Conservation (phyloP, 495 filamentous ascomycete genomes). For the Talaromyces stipitatus region DNA sequence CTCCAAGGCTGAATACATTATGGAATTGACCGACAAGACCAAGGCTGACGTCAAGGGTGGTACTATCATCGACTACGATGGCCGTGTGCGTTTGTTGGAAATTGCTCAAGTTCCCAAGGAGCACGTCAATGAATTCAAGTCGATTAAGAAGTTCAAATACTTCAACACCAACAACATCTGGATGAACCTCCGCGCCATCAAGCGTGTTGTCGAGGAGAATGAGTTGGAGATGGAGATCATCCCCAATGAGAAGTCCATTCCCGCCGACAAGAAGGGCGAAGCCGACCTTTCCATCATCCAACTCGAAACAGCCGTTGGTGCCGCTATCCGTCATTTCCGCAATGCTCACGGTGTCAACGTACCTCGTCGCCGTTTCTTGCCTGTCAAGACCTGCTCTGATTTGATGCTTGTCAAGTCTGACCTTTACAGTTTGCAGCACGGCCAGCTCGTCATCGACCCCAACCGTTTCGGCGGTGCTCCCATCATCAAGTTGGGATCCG, state of each 20-base stretch:
- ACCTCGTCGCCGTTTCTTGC: constrained; percentile 93
- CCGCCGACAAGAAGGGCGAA: constrained; percentile 99
- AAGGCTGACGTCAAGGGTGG: constrained; percentile 99
- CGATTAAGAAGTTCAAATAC: constrained; percentile 99
- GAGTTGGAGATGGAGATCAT: constrained; percentile 99
- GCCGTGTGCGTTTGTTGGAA: constrained; percentile 90
- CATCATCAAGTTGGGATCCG: constrained; percentile 94
- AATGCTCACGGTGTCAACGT: constrained; percentile 99
- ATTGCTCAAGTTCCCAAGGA: constrained; percentile 99
- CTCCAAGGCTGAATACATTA: constrained; percentile 93
- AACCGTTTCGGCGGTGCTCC: constrained; percentile 97
- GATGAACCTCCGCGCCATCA: constrained; percentile 96
- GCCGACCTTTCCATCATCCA: constrained; percentile 95
- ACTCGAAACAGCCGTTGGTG: constrained; percentile 96
- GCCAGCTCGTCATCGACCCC: constrained; percentile 91
- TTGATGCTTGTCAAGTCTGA: constrained; percentile 99
- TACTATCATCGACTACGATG: constrained; percentile 99
- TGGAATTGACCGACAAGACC: constrained; percentile 99
- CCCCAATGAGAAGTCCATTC: constrained; percentile 96
- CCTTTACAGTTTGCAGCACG: constrained; percentile 99
- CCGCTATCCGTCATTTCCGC: constrained; percentile 96
- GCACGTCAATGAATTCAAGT: constrained; percentile 99
- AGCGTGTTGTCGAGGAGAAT: constrained; percentile 97
- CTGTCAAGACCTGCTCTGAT: constrained; percentile 99
- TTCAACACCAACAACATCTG: constrained; percentile 99